Evolutionary conservation across 2,329 filamentous ascomycete genomes (phyloP).

Genomic region (Thielaviopsis ethacetica): DNA sequence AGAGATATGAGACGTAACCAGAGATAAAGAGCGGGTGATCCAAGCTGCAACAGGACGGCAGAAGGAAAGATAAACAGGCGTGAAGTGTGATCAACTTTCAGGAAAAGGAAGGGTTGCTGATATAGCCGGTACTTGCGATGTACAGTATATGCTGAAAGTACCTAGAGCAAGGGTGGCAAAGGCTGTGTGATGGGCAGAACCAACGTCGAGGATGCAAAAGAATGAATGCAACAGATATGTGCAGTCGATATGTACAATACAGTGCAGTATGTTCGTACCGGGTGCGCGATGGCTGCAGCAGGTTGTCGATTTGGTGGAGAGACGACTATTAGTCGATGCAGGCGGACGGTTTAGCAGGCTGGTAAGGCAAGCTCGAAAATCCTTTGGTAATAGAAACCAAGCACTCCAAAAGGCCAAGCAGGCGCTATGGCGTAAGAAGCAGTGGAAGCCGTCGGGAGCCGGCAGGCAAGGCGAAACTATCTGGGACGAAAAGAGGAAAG

Average conservation of each 20-base stretch:
- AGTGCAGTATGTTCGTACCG: not conserved
- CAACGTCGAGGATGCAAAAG: not conserved
- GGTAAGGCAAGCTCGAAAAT: not conserved
- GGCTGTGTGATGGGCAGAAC: not conserved
- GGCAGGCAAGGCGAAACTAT: constrained; percentile 11
- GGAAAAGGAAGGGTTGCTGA: not conserved
- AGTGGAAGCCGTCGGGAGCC: not conserved
- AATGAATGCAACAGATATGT: no score
- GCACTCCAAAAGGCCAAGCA: not conserved
- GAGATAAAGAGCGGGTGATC: not conserved
- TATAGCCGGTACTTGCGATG: not conserved
- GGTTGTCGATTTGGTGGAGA: not conserved
- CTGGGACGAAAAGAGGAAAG: not conserved
- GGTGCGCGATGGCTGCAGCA: not conserved
- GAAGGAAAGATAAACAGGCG: no score
- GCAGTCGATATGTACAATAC: no score
- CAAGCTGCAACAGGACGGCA: no score
- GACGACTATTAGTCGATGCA: not conserved
- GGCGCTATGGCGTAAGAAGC: not conserved
- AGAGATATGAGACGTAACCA: not conserved
- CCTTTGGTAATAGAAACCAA: not conserved
- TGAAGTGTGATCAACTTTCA: not conserved
- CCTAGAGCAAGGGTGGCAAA: not conserved
- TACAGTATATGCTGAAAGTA: not conserved
- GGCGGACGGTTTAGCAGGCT: not conserved